Conservation (phyloP, 148 eudicot species). For the Pharnaceum exiguum region DNA sequence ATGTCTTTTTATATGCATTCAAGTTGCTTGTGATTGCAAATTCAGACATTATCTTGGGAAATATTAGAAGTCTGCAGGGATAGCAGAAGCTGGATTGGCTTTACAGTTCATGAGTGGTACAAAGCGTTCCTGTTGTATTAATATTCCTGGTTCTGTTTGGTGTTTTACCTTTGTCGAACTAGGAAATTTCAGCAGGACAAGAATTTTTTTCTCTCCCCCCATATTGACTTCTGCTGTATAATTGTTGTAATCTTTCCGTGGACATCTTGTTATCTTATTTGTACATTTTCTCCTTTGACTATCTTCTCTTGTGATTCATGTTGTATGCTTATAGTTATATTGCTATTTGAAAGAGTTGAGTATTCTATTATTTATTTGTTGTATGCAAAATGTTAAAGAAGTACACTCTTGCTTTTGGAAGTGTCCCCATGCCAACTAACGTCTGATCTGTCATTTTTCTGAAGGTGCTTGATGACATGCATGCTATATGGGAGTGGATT, state of each 20-base stretch:
- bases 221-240: background rate
- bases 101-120: background rate
- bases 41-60: background rate
- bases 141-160: too few species aligned
- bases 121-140: too few species aligned
- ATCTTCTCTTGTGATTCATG: background rate
- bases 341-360: too few species aligned
- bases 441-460: slow-evolving; percentile 2
- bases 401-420: background rate
- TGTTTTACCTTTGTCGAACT: too few species aligned
- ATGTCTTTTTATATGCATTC: background rate
- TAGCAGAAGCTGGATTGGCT: background rate
- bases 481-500: slow-evolving; percentile 95
- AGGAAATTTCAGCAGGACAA: too few species aligned
- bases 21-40: background rate
- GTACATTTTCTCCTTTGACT: background rate
- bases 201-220: too few species aligned
- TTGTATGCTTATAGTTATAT: background rate
- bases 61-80: background rate
- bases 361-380: too few species aligned
- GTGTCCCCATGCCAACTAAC: background rate
- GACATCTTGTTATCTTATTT: background rate
- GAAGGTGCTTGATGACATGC: slow-evolving; percentile 86
- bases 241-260: background rate
- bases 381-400: too few species aligned